Evolutionary conservation across 768 basidiomycete species (phyloP).

Genomic region (Tricholoma sp.): DNA sequence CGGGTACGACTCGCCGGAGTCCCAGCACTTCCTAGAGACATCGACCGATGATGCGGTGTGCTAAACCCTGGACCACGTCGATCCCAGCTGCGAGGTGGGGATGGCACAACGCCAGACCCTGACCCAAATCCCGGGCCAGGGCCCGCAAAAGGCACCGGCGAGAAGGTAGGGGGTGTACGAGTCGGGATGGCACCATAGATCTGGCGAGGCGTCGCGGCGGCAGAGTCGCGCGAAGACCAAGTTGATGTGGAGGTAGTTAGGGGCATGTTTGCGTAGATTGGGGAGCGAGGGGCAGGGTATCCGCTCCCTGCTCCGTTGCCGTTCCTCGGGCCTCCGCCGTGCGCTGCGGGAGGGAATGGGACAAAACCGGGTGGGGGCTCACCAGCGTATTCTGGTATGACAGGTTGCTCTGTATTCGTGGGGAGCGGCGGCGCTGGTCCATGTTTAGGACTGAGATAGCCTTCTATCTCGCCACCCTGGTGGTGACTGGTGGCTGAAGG

Average conservation of each 20-base stretch:
- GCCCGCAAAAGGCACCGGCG: neutral
- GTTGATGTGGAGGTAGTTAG: neutral
- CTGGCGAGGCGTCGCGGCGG: neutral
- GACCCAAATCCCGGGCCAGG: neutral
- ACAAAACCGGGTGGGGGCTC: slow-evolving; percentile 2
- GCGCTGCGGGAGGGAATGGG: neutral
- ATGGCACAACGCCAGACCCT: neutral
- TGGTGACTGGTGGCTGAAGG: neutral
- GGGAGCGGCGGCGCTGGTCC: neutral
- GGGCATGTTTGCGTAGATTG: neutral
- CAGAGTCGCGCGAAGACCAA: neutral
- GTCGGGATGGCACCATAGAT: neutral
- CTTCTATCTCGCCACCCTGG: neutral
- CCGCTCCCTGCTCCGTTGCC: neutral
- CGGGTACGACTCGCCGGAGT: neutral
- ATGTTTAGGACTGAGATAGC: slow-evolving; percentile 2
- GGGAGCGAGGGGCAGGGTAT: neutral
- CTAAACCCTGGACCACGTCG: neutral
- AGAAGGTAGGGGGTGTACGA: neutral
- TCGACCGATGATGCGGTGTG: neutral
- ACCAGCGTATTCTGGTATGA: neutral
- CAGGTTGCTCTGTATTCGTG: neutral
- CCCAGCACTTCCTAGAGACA: neutral
- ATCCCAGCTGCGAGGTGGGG: neutral
- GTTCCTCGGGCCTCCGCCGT: too few species aligned